Percentiles rank a stretch among this genome's conserved stretches.
Evolutionary conservation across 345 rosid species (phyloP).

Genomic region (Corymbia maculata): DNA sequence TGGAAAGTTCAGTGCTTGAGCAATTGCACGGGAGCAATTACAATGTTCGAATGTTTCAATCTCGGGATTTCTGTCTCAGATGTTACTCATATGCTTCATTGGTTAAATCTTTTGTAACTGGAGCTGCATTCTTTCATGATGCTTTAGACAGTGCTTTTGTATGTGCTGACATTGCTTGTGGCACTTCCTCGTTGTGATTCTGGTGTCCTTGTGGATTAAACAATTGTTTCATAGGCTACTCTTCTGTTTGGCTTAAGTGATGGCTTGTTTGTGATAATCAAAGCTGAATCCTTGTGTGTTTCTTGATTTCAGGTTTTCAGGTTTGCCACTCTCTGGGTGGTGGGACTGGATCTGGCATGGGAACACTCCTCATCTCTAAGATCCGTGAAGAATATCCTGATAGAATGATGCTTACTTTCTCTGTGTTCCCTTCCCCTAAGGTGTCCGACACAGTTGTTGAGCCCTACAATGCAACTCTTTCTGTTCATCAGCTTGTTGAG

Average conservation of each 20-base stretch:
- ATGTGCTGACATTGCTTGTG: not conserved
- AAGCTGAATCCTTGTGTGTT: not conserved
- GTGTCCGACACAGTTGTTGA: constrained; percentile 72
- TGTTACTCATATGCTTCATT: not conserved
- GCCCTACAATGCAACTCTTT: constrained; percentile 69
- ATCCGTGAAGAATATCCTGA: constrained; percentile 67
- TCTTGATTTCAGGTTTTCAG: constrained; percentile 38
- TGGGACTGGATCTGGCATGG: constrained; percentile 74
- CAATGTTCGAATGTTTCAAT: not conserved
- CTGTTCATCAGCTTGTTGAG: constrained; percentile 71
- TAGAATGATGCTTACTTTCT: constrained; percentile 67
- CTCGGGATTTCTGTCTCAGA: not conserved
- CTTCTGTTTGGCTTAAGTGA: not conserved
- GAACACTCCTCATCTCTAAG: constrained; percentile 59
- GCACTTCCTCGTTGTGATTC: not conserved
- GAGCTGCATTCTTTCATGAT: not conserved
- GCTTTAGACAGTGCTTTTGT: not conserved
- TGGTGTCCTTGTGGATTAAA: not conserved
- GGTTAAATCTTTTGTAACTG: not conserved
- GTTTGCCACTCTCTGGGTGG: constrained; percentile 69
- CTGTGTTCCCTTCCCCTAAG: constrained; percentile 62
- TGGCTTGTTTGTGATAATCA: not conserved
- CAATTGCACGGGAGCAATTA: not conserved
- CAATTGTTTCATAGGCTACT: not conserved
- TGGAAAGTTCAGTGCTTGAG: not conserved